Evolutionary conservation across 2,329 filamentous ascomycete genomes (phyloP), one percentile per base, ranked within the genome.

Genomic region (Exophiala calicioides): DNA sequence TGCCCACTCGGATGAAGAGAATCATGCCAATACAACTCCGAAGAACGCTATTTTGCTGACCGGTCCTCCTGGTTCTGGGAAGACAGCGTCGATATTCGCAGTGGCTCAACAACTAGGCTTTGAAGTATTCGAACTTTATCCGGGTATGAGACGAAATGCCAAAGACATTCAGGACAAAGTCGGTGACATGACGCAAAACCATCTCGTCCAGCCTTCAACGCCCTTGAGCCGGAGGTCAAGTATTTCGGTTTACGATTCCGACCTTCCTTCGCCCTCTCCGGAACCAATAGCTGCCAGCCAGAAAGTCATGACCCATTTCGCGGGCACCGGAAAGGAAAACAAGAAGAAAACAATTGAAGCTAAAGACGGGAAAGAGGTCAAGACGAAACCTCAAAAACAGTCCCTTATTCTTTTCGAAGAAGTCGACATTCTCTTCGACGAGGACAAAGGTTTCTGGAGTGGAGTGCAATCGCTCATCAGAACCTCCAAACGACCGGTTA

Each of bases 161-260:
- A 93, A 85, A 64, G 93, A 98, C 60, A 83, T 98, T 36, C 65
- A 95, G 24, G 93, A 98, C 60, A 88, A 81, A 58, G 88, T 98
- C 33, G 94, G 93, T 30, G 90, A 98, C 67, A 97, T 98, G 91
- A 93, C 90, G 3, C 84, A 85, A 52, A 97, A 98, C 60, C 93
- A 98, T 66, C 77, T 95, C 1, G 91, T 98, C 15, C 82, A 83
- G 55, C 49, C 46, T 12, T 31, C 47, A 16, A 31, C 46, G 30
- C 16, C 31, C 6, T 29, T 46, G 9, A 58, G 57, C 37, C 31
- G 55, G 45, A 40, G 38, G 24, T 56, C 55, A 24, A 55, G 53
- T 38, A 21, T 52, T 18, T 44, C 50, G 29, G 8, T 47, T 10
- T 27, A 42, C 13, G 53, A 50, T 15, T 13, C 27, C n/a, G 47